Evolutionary conservation across 2,329 filamentous ascomycete species (phyloP).

Genomic region (Penicillium sumatraense): DNA sequence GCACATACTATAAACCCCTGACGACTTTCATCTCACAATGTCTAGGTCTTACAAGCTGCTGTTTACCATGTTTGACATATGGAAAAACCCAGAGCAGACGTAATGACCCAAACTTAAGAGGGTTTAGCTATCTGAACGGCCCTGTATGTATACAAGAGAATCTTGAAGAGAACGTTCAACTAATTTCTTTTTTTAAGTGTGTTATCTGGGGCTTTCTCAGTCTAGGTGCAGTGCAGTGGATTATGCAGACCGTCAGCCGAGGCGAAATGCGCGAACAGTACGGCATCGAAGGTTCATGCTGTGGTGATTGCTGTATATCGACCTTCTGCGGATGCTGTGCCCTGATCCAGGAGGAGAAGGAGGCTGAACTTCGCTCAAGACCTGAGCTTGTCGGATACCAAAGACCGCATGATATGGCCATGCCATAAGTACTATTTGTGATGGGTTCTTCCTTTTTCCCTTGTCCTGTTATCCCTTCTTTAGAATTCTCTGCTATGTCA

Average conservation of each 20-base stretch:
- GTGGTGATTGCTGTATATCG: slow-evolving; percentile 23
- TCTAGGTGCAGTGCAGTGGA: slow-evolving; percentile 21
- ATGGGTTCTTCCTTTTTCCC: too few relatives aligned
- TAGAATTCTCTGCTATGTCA: too few relatives aligned
- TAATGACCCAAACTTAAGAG: slow-evolving; percentile 9
- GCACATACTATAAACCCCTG: neutral
- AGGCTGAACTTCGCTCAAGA: slow-evolving; percentile 20
- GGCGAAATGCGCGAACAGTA: slow-evolving; percentile 20
- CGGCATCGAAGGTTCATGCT: slow-evolving; percentile 21
- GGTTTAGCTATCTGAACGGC: slow-evolving; percentile 14
- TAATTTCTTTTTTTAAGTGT: slow-evolving; percentile 15
- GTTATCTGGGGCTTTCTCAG: slow-evolving; percentile 15
- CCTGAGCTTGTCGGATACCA: slow-evolving; percentile 8
- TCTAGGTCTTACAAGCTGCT: slow-evolving; percentile 19
- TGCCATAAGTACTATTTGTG: too few relatives aligned
- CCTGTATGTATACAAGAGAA: neutral
- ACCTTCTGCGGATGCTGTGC: slow-evolving; percentile 25
- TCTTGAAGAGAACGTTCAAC: neutral
- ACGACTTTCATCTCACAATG: neutral
- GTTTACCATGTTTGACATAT: slow-evolving; percentile 23
- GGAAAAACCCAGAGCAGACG: slow-evolving; percentile 21
- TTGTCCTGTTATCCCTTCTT: too few relatives aligned
- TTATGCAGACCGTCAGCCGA: slow-evolving; percentile 22
- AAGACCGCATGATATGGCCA: slow-evolving; percentile 16
- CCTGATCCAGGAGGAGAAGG: slow-evolving; percentile 27